Conservation (phyloP, 176 grass and related monocot genomes). For the Elaeis guineensis region DNA sequence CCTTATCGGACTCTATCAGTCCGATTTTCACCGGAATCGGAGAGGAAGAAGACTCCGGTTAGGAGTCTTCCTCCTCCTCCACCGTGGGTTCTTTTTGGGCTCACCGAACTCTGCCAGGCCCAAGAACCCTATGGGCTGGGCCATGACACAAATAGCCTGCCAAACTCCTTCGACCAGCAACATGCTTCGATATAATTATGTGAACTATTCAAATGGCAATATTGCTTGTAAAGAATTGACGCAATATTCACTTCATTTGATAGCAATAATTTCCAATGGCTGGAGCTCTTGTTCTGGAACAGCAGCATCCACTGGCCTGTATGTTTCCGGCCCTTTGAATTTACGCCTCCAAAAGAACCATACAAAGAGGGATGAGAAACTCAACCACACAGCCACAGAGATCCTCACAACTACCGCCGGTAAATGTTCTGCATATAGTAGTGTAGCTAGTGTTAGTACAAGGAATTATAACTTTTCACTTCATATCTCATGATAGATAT, state of each 20-base stretch:
- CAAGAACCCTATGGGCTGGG: no score
- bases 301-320: constrained; percentile 61
- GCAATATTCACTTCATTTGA: constrained; percentile 16
- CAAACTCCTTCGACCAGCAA: constrained; percentile 22
- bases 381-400: constrained; percentile 41
- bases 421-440: constrained; percentile 44
- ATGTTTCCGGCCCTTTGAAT: constrained; percentile 47
- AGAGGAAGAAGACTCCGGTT: no score
- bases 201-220: constrained; percentile 20
- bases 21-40: no score
- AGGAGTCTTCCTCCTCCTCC: no score
- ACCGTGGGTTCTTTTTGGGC: no score
- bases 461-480: no score
- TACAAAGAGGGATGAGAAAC: constrained; percentile 56
- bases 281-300: constrained; percentile 92
- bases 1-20: no score
- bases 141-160: constrained; percentile 35
- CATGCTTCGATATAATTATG: background rate
- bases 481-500: no score
- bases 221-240: constrained; percentile 52
- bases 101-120: no score
- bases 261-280: constrained; percentile 46
- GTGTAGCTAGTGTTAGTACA: no score
- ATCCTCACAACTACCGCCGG: constrained; percentile 45
- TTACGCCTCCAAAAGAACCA: constrained; percentile 60